Base-by-base conservation (phyloP, 2,329 filamentous ascomycete genomes). In the Lasiodiplodia sp. region DNA sequence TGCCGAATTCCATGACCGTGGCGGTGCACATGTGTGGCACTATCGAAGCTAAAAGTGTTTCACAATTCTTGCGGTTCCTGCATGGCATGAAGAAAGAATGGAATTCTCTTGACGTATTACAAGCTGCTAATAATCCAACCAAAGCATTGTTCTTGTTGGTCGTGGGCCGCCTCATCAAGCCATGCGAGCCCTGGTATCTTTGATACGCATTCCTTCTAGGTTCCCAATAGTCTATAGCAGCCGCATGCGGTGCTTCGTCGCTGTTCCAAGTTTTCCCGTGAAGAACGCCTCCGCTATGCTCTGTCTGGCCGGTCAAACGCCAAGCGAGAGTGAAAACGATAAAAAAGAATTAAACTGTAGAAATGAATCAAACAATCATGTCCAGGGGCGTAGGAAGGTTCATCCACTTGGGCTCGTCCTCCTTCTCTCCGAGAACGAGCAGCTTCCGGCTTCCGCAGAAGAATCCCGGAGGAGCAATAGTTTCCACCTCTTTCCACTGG, bases 391-490 rank as follows among this genome's bases (percentile, higher is more conserved):
- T 49, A 2, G 62, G 51, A n/a, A 80, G 75, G 49, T 74, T 76
- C 47, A 73, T 72, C 78, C 78, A 80, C 38, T 75, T 73, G 28
- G 74, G 72, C 51, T 76, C 67, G 25, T 75, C 77, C 62, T 78
- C 72, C 34, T 73, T 72, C 68, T 80, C 78, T 56, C 79, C 80
- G 66, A 85, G 77, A 6, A 85, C 79, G n/a, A 84, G 82, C 75
- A 89, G 80, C 72, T 85, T 84, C 34, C 85, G 78, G 3, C 84
- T 81, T 8, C 85, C 86, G 74, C 88, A 89, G 74, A 86, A 88
- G 69, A 86, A 87, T 1, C 85, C 85, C 0, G 85, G 86, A 0
- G 85, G 85, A 0, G 85, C 84, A 55, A 87, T 79, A 73, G 86
- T 85, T 70, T 86, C 82, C 7, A 86, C 82, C 69, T 85, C 69